Evolutionary conservation across 768 basidiomycete species (phyloP), one percentile per base, ranked within the genome.

Genomic region (Hygrocybe coccinea): DNA sequence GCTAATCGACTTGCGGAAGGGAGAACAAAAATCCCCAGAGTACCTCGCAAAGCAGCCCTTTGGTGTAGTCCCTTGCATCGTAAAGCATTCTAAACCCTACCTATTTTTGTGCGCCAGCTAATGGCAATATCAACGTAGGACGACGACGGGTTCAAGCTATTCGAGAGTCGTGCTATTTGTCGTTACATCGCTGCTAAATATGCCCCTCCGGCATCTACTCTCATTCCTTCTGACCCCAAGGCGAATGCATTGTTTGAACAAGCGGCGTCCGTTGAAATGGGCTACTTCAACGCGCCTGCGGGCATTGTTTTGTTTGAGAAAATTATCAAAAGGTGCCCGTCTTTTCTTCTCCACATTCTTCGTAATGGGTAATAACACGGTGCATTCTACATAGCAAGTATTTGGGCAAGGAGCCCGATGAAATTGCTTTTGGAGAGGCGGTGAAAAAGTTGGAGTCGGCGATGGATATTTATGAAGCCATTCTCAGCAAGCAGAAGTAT

Each of bases 141-240:
- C 52, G 82, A 85, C 25, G 81, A 81, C 44, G 84, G 83, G 3
- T 80, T 85, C 66, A 70, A 78, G 53, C 60, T 89, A 25, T 86
- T 76, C 65, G 84, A 86, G 62, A 78, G 77, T 36, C 80, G 84
- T 12, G 84, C 84, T 1, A 85, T 87, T 57, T 67, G 63, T 37
- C 78, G 81, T 12, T 89, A 87, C 64, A 63, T 87, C 61, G 78
- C 74, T 36, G 65, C 67, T 38, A 86, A 85, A 65, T 81, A 82
- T 60, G 64, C 76, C 8, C 55, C 69, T 48, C 76, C 83, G 56
- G 83, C 82, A 19, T 72, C 78, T 3, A 56, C 66, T 11, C 74
- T 87, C 33, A 69, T 84, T 25, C 85, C 86, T 21, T 70, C 70
- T 12, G 74, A 74, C 17, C 43, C 66, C 25, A 69, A 79, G 57